A percentile compares a stretch with the other conserved stretches of the same genome.
phyloP scores from a whole-genome alignment of 257 asterid species.

The Solanum arcanum region DNA sequence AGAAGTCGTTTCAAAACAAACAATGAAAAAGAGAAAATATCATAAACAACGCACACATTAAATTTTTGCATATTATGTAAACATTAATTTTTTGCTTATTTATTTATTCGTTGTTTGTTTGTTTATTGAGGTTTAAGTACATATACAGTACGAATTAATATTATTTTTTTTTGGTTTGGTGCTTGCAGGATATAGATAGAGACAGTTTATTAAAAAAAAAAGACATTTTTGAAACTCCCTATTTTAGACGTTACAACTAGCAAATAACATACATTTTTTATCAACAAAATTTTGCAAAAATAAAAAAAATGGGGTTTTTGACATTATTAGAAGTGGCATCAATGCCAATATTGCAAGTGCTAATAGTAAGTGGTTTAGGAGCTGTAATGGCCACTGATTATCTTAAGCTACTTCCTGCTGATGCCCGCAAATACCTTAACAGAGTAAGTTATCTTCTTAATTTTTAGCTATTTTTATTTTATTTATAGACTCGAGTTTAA shows the following conservation, averaged over 20 bases:
- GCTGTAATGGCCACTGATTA: conserved; percentile 77
- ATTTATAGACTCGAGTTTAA: not conserved
- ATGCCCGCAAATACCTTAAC: conserved; percentile 55
- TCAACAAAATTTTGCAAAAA: not conserved
- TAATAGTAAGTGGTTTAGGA: conserved; percentile 53
- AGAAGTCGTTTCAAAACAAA: too few species aligned
- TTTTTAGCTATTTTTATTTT: not conserved
- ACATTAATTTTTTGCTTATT: too few species aligned
- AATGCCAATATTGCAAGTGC: conserved; percentile 78
- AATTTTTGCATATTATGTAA: too few species aligned
- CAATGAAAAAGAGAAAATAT: too few species aligned
- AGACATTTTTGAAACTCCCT: not conserved
- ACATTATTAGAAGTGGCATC: conserved; percentile 69
- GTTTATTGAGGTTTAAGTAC: not conserved
- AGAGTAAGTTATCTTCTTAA: conserved; percentile 16
- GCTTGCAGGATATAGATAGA: not conserved
- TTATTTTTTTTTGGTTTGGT: not conserved
- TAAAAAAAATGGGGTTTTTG: conserved; percentile 52
- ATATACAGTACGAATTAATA: not conserved
- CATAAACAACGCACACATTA: too few species aligned
- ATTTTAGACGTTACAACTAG: not conserved
- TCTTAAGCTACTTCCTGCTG: conserved; percentile 52
- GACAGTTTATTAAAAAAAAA: not conserved
- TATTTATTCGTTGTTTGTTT: not conserved
- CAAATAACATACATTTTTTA: not conserved